Conservation (phyloP, 179 eudicot genomes). For the Beta lomatogona region DNA sequence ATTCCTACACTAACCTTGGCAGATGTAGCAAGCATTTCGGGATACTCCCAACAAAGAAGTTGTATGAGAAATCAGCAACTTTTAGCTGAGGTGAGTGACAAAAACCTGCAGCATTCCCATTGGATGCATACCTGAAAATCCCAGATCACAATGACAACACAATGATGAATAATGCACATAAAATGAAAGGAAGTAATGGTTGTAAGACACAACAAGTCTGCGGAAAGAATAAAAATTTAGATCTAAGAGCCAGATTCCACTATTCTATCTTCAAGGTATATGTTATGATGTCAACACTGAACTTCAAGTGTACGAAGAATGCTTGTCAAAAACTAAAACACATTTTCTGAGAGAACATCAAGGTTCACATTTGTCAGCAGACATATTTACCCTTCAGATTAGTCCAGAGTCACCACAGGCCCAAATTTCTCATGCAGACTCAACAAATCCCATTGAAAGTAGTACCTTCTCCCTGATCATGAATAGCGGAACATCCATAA, state of each 20-base stretch:
- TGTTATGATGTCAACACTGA: neutral
- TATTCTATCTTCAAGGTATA: neutral
- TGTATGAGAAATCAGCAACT: conserved; percentile 74
- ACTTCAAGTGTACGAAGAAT: neutral
- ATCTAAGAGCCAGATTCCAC: neutral
- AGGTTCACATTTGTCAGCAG: neutral
- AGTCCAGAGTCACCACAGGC: too few species aligned
- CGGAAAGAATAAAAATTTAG: neutral
- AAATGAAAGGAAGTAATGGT: neutral
- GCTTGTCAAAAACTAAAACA: neutral
- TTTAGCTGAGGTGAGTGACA: conserved; percentile 70
- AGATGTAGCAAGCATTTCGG: conserved; percentile 82
- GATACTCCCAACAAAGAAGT: conserved; percentile 69
- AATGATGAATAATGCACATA: neutral
- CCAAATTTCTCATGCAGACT: neutral
- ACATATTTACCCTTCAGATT: neutral
- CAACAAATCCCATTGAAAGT: neutral
- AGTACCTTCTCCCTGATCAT: neutral
- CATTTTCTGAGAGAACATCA: neutral
- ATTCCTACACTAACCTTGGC: conserved; percentile 55
- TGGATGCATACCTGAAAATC: conserved; percentile 59
- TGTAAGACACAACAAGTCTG: neutral
- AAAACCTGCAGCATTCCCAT: conserved; percentile 51
- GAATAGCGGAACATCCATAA: neutral
- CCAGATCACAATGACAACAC: conserved; percentile 15